phyloP scores from a whole-genome alignment of 768 basidiomycete genomes.

The Sistotremastrum suecicum region DNA sequence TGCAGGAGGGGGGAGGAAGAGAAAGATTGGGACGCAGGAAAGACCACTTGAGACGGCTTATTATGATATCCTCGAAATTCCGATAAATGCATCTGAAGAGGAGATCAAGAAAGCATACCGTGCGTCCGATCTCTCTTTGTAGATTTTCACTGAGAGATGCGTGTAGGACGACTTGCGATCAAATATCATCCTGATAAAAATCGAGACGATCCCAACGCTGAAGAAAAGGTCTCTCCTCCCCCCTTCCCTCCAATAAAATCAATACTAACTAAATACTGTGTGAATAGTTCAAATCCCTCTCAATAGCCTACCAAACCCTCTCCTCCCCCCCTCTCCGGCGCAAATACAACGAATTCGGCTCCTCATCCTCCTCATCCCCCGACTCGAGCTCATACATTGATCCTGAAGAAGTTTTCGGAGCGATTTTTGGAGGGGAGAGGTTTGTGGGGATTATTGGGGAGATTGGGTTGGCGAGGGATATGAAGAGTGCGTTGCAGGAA shows the following conservation, averaged over 20 bases:
- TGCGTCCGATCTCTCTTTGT: constrained; percentile 18
- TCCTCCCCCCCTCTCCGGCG: constrained; percentile 61
- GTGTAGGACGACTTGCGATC: constrained; percentile 65
- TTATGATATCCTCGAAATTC: constrained; percentile 72
- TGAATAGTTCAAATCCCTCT: constrained; percentile 88
- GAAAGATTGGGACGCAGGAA: constrained; percentile 84
- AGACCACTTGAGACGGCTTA: constrained; percentile 82
- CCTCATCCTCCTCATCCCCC: constrained; percentile 32
- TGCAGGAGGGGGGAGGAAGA: constrained; percentile 28
- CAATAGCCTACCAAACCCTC: constrained; percentile 79
- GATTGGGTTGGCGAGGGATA: constrained; percentile 78
- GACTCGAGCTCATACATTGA: constrained; percentile 24
- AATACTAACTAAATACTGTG: background rate
- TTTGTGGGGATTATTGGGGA: constrained; percentile 81
- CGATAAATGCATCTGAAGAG: constrained; percentile 60
- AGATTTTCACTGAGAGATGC: background rate
- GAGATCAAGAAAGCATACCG: constrained; percentile 91
- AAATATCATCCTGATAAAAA: constrained; percentile 92
- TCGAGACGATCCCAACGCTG: constrained; percentile 70
- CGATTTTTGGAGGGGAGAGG: constrained; percentile 80
- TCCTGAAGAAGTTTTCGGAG: constrained; percentile 35
- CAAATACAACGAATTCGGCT: constrained; percentile 87
- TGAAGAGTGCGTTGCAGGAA: constrained; percentile 87
- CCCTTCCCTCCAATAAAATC: no score
- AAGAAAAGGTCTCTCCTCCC: constrained; percentile 37